Base-by-base conservation (phyloP, 2,329 filamentous ascomycete genomes). In the Cercospora zeae-maydis region DNA sequence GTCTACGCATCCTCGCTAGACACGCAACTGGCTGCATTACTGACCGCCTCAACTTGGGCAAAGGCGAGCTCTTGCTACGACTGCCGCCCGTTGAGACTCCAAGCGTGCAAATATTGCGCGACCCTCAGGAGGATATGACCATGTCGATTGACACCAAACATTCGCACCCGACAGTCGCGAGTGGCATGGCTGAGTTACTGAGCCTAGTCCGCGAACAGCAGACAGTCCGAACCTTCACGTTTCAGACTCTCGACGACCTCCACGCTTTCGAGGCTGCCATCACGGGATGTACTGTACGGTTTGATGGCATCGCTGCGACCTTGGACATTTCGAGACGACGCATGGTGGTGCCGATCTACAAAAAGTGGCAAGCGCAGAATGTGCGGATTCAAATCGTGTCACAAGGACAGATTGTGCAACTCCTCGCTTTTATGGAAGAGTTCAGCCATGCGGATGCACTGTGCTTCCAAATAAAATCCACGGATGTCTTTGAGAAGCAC, bases 301-400 rank as follows among this genome's bases (percentile, higher is more conserved):
- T 69, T 70, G 74, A 79, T 62, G 67, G 71, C 30, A 71, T 90
- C 58, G 91, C 91, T 5, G 81, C 84, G 7, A 87, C 86, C 0
- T 91, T 96, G 75, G 87, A 89, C 62, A 96, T 96, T 67, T 88
- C 92, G 1, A 87, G 92, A 7, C 69, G 74, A 8, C 67, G 73
- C 53, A 95, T 93, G 88, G 91, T 96, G 11, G 91, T 96, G 14
- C 91, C 91, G 0, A 93, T 96, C 68, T 90, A 96, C 79, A 96
- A 96, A 78, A 95, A 95, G 76, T 96, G 91, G 91, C 92, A 96
- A 73, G 90, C 92, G 2, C 86, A 83, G n/a, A 84, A 83, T 37
- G 91, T 91, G 8, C 86, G 93, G 36, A 81, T 96, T 7, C 92
- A 96, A 74, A 82, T 96, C 37, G 86, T 96, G 8, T 36, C 83